Conservation (phyloP, 2,329 filamentous ascomycete species). For the Myriosclerotinia curreyana region DNA sequence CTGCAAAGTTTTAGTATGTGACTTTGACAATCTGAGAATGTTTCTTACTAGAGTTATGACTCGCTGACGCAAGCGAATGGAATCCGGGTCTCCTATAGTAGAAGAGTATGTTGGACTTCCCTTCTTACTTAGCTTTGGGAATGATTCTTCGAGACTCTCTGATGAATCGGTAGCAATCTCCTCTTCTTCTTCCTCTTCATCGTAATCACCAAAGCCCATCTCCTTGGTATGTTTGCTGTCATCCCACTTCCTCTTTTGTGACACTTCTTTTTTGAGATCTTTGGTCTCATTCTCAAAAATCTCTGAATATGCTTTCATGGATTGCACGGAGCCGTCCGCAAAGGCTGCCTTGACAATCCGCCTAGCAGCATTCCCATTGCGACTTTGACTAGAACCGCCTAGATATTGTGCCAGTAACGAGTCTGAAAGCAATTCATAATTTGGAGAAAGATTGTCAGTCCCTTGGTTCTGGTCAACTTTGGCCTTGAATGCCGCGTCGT, state of each 20-base stretch:
- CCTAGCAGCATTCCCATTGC: conserved; percentile 9
- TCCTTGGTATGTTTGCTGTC: conserved; percentile 28
- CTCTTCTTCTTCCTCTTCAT: conserved; percentile 42
- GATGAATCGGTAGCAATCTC: conserved; percentile 15
- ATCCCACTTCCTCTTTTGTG: conserved; percentile 51
- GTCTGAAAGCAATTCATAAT: conserved; percentile 44
- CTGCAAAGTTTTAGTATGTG: conserved; percentile 22
- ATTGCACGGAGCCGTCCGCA: conserved; percentile 58
- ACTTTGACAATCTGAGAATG: neutral
- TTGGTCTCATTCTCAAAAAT: conserved; percentile 66
- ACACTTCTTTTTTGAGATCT: conserved; percentile 42
- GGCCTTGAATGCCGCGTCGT: conserved; percentile 35
- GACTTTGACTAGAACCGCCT: conserved; percentile 36
- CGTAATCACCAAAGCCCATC: conserved; percentile 47
- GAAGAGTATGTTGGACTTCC: conserved; percentile 12
- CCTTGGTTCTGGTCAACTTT: conserved; percentile 36
- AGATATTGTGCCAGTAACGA: conserved; percentile 58
- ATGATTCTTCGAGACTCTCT: conserved; percentile 3
- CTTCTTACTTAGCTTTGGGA: conserved; percentile 1
- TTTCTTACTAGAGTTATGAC: conserved; percentile 34
- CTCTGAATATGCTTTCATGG: conserved; percentile 56
- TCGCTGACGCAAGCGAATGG: conserved; percentile 36
- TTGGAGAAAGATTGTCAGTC: conserved; percentile 16
- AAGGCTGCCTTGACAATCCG: conserved; percentile 65
- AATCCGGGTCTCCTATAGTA: conserved; percentile 36